phyloP scores from a whole-genome alignment of 1,284 basidiomycete species.

The Omphalotus olearius region DNA sequence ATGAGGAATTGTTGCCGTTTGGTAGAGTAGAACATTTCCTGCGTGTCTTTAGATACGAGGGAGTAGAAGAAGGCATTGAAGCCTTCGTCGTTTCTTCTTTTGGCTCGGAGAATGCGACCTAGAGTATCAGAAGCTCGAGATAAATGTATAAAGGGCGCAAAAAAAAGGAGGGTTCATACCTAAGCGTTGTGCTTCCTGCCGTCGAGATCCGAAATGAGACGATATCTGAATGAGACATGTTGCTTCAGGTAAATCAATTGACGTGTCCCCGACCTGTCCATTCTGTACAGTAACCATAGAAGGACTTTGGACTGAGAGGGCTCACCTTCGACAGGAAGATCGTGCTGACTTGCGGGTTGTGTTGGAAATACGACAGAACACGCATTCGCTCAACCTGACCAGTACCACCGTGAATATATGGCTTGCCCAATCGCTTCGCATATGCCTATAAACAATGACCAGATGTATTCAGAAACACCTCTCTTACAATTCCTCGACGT shows the following conservation, averaged over 20 bases:
- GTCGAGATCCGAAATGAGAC: slow-evolving; percentile 97
- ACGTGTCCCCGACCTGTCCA: slow-evolving; percentile 94
- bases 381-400: slow-evolving; percentile 95
- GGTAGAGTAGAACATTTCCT: slow-evolving; percentile 99
- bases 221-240: slow-evolving; percentile 99
- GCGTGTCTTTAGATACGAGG: slow-evolving; percentile 96
- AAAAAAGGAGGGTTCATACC: slow-evolving; percentile 38
- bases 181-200: slow-evolving; percentile 96
- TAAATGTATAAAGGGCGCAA: too few species aligned
- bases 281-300: neutral
- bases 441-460: slow-evolving; percentile 45
- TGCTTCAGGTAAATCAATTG: slow-evolving; percentile 97
- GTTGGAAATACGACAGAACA: slow-evolving; percentile 94
- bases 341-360: slow-evolving; percentile 94
- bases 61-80: slow-evolving; percentile 99
- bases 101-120: slow-evolving; percentile 95
- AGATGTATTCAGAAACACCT: too few species aligned
- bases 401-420: slow-evolving; percentile 96
- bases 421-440: slow-evolving; percentile 90
- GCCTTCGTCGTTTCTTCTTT: slow-evolving; percentile 97
- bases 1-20: slow-evolving; percentile 99
- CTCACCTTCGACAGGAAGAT: slow-evolving; percentile 95
- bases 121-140: neutral
- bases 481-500: slow-evolving; percentile 22
- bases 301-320: slow-evolving; percentile 6